Base-by-base conservation (phyloP, 208 protist species). In the Leishmania turanica region DNA sequence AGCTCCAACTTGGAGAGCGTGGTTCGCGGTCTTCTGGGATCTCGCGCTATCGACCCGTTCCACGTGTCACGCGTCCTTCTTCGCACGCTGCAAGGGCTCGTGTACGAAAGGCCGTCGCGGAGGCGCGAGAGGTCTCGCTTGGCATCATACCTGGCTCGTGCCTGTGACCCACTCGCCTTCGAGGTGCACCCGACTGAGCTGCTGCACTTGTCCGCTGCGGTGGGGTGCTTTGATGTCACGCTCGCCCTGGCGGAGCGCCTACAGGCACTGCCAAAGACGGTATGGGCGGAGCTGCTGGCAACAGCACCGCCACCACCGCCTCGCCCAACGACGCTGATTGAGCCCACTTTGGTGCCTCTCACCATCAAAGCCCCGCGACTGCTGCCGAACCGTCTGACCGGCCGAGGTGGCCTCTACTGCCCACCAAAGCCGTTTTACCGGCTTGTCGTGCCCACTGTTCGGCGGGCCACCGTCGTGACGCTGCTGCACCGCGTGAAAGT, bases 161-260 rank as follows among this genome's bases (percentile, higher is more conserved):
- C 87, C 78, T 86, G 80, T 78, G 87, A 91, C 70, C 83, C 90
- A 4, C 86, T 85, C 6, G 78, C 80, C 31, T 80, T 42, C 7
- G 79, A 80, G 24, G 79, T 92, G 37, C 91, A 96, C 77, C 84
- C 87, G 1, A 84, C 84, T 0, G 91, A 95, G 79, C 84, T 96
- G 80, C 77, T 96, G 34, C 91, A 95, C 78, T 75, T 95, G 37
- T 87, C 91, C 49, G 89, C 90, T 9, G 89, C 87, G 54, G 80
- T 84, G 19, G 82, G 86, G 8, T 79, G 89, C 58, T 95, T 94
- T 64, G 69, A 62, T 6, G 88, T 91, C 54, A 88, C 88, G 58
- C 66, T 71, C 21, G 75, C 76, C 5, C 47, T 96, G 42, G 83
- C 76, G 15, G 89, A 94, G 27, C 79, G 80, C 5, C 78, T 93